Conservation (phyloP, 176 grass and related monocot genomes). For the Zoysia pacifica region DNA sequence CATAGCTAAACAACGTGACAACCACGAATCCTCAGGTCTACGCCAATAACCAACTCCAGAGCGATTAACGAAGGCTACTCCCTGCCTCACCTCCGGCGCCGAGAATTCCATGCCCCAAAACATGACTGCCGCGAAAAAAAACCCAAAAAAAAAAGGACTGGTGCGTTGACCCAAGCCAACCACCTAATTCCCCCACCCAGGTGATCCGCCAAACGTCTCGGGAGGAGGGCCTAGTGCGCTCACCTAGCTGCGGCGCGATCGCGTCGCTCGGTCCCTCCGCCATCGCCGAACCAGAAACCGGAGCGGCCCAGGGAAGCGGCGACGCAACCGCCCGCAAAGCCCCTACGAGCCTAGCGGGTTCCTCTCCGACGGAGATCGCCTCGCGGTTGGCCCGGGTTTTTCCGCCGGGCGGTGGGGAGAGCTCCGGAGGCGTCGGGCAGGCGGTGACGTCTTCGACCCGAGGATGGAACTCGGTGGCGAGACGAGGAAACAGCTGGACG, state of each 20-base stretch:
- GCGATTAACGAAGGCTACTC: neutral
- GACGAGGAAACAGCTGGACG: constrained; percentile 14
- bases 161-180: constrained; percentile 41
- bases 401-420: constrained; percentile 31
- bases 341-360: neutral
- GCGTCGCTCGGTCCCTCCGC: constrained; percentile 69
- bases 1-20: neutral
- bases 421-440: neutral
- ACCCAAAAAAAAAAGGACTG: constrained; percentile 32
- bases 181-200: neutral
- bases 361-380: neutral
- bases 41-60: neutral
- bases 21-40: neutral
- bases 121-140: constrained; percentile 9
- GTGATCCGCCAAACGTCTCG: neutral
- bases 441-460: constrained; percentile 14
- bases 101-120: neutral
- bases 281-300: constrained; percentile 34
- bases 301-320: neutral
- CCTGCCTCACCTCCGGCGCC: neutral
- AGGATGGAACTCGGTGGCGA: constrained; percentile 10
- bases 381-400: constrained; percentile 2
- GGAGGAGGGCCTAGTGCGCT: constrained; percentile 8
- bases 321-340: neutral
- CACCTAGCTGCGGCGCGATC: constrained; percentile 75